phyloP scores from a whole-genome alignment of 306 rosid genomes.

The Quercus cerris region DNA sequence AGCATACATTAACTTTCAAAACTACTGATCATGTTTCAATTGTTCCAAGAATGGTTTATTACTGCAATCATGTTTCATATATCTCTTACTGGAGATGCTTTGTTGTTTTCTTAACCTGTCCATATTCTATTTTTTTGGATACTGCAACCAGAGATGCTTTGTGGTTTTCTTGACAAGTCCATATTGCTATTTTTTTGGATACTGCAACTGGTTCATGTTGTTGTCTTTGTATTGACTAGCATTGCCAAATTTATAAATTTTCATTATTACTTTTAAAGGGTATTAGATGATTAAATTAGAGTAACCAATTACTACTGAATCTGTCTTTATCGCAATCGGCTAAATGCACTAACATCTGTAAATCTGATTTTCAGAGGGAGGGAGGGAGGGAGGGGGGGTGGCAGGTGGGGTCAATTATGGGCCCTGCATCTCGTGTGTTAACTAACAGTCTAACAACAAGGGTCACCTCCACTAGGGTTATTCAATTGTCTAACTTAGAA shows the following conservation, averaged over 20 bases:
- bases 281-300: background rate
- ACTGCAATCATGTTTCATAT: background rate
- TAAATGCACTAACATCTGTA: background rate
- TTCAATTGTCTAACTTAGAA: constrained; percentile 4
- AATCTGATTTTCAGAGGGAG: background rate
- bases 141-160: background rate
- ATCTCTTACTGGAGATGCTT: background rate
- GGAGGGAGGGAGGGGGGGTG: background rate
- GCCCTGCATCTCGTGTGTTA: constrained; percentile 10
- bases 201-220: background rate
- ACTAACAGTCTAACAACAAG: background rate
- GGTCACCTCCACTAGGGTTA: background rate
- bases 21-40: background rate
- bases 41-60: background rate
- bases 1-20: background rate
- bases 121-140: background rate
- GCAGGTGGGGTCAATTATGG: background rate
- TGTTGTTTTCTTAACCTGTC: background rate
- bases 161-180: background rate
- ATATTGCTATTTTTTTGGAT: background rate
- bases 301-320: background rate
- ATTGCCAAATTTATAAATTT: background rate
- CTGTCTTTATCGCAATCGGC: background rate
- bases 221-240: background rate
- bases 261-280: background rate